Evolutionary conservation across 2,329 filamentous ascomycete species (phyloP), one percentile per base, ranked within the genome.

Genomic region (Xylariaceae sp.): DNA sequence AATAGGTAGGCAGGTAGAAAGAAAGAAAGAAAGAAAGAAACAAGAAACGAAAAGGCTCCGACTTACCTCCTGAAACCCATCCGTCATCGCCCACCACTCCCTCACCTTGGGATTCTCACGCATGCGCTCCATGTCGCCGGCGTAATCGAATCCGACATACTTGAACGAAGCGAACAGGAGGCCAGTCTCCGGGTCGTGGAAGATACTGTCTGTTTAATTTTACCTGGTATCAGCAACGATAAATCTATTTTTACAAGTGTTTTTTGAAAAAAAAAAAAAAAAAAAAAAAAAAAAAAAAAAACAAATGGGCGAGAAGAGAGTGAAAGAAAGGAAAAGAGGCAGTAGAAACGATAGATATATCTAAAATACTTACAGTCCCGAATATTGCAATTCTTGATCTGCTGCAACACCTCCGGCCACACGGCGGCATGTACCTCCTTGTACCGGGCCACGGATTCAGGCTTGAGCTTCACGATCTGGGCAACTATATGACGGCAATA

Each of bases 71-170:
- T 91, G 88, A 76, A 85, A 89, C 11, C 76, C 75, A 69, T 92
- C 88, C 48, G 88, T 91, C 83, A 91, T 86, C 55, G 74, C 74
- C 88, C 88, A 92, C 89, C 88, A 92, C 69, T 87, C 84, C 53
- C 82, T 79, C 35, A 91, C 86, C 65, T 85, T 85, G 1, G 81
- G 79, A 62, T 91, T 89, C 54, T 81, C 82, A 1, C 79, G 77
- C 87, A 91, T 91, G 58, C 76, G 78, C 69, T 81, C 79, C 89
- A 92, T 91, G 66, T 92, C 88, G 7, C 76, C 84, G 2, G 80
- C 83, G 57, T 81, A 91, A 60, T 89, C 80, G 56, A 80, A 80
- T 0, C 89, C 88, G n/a, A 87, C 76, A 64, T 91, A 92, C 68
- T 89, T 91, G 76, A 91, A 89, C 29, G 76, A 83, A 0, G 86